phyloP scores from a whole-genome alignment of 495 filamentous ascomycete species.

The Penicillium chermesinum region DNA sequence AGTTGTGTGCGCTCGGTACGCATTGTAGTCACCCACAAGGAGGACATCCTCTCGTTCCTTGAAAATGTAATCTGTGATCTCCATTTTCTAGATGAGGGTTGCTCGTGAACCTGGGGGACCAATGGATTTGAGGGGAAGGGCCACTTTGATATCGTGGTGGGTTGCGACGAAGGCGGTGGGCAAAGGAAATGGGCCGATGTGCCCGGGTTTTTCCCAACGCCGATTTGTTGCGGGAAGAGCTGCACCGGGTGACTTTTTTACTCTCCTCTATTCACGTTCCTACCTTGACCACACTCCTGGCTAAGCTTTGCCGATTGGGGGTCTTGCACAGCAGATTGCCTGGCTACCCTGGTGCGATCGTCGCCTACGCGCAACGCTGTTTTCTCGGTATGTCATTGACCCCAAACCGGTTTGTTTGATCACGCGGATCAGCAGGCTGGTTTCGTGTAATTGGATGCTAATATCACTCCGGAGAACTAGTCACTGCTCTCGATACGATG shows the following conservation, averaged over 20 bases:
- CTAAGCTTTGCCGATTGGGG: not conserved
- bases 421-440: not conserved
- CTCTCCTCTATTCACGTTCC: not conserved
- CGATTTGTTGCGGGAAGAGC: slow-evolving; percentile 18
- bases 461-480: not conserved
- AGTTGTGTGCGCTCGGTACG: slow-evolving; percentile 74
- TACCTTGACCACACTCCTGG: not conserved
- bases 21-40: slow-evolving; percentile 81
- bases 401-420: slow-evolving; percentile 15
- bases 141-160: slow-evolving; percentile 13
- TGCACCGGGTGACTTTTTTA: not conserved
- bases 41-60: slow-evolving; percentile 73
- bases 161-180: slow-evolving; percentile 28
- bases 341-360: not conserved
- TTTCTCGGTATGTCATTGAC: slow-evolving; percentile 20
- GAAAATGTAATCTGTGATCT: slow-evolving; percentile 81
- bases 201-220: slow-evolving; percentile 25
- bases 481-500: slow-evolving; percentile 25
- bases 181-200: slow-evolving; percentile 34
- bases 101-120: not conserved
- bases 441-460: not conserved
- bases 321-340: not conserved
- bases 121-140: slow-evolving; percentile 8
- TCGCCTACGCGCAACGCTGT: not conserved
- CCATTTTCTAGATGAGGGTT: slow-evolving; percentile 52